Evolutionary conservation across 2,329 filamentous ascomycete species (phyloP), one percentile per base, ranked within the genome.

Genomic region (Sarocladium oryzae): DNA sequence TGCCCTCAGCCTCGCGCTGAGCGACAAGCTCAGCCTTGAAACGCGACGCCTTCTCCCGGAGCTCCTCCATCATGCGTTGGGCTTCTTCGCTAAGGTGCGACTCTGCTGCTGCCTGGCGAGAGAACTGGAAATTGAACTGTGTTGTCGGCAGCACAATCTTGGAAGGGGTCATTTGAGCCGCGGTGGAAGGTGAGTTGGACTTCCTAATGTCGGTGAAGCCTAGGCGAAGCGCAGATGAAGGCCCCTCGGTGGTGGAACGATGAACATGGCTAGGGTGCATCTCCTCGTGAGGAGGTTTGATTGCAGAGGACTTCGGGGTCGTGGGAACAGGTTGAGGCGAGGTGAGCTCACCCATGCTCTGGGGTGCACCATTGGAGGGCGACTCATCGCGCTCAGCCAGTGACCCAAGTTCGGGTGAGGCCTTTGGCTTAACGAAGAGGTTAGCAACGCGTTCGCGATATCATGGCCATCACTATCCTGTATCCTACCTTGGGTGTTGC

Each of bases 211-310:
- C 86, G 53, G 81, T 81, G 67, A 96, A 96, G 15, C 91, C 91
- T 20, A 95, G 77, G 61, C 86, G 82, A 38, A 93, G 75, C 5
- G 86, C 89, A 10, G 90, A 89, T 23, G 93, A 90, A 2, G 86
- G 81, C 40, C 88, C 75, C 51, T 86, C 41, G n/a, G 46, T 88
- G 55, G 83, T 86, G 20, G 87, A 91, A 56, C 81, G 77, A 52
- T 93, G 89, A 52, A 82, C 81, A 63, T 87, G 88, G 71, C 87
- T 88, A 8, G 92, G 92, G 64, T 96, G 91, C 91, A 96, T 96
- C 66, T 96, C 90, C 54, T 84, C 82, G 56, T 78, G 77, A 45
- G 85, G 74, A 21, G 89, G 87, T 70, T 87, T 86, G 58, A 86
- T 72, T 5, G 82, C 77, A 3, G 82, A 82, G 13, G 77, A 78